Evolutionary conservation across 176 grass and related monocot genomes (phyloP), one percentile per base, ranked within the genome.

Genomic region (Musa troglodytarum): DNA sequence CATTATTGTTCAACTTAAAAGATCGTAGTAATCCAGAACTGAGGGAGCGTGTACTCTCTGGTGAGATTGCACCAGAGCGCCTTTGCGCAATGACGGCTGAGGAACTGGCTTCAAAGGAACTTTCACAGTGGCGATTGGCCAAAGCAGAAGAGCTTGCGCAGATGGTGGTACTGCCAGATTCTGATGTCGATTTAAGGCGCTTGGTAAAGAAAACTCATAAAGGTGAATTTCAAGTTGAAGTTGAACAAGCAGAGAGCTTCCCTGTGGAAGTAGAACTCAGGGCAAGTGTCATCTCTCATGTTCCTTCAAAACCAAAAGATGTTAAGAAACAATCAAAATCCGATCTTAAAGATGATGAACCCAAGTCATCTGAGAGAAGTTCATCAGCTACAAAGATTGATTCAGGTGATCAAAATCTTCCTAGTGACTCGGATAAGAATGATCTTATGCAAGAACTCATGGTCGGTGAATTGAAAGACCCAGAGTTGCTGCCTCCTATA

Each of bases 71-170:
- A 74, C 87, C 90, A 16, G 81, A 88, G 59, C 74, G 67, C 63
- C 81, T 92, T 14, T 90, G 93, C 74, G 63, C 76, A 51, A 92
- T 96, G 93, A 90, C 85, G 54, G 85, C 71, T 1, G 83, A 90
- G 71, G 93, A 92, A 66, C 87, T 96, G 17, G 93, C 93, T 82
- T 96, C 90, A 63, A 85, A 90, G 82, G 87, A 96, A 76, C 83
- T 96, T 76, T 90, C 81, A 56, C 74, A 83, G 53, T 92, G 93
- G 93, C 76, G 82, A 72, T 70, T 85, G 73, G 93, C 90, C 66
- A 96, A 96, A 82, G 87, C 90, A 49, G 79, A 92, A 82, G 87
- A 88, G 74, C 77, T 96, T 81, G 77, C 76, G 58, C 82, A 92
- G 55, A 87, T 84, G 83, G 88, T 90, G 81, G 85, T 92, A 72